Base-by-base conservation (phyloP, 345 rosid genomes). In the Hibiscus trionum region DNA sequence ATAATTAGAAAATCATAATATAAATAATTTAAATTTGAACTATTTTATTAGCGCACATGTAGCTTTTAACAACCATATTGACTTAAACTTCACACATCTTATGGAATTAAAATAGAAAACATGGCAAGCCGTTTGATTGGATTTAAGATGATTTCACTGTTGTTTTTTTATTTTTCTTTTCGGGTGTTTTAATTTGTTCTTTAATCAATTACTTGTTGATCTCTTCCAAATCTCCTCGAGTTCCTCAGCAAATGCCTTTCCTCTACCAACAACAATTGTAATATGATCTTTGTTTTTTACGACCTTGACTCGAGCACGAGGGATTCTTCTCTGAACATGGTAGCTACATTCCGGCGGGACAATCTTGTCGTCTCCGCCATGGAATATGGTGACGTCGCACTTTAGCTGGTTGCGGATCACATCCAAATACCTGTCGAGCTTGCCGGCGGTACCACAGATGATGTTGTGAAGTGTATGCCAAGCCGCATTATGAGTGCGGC, bases 401-500 rank as follows among this genome's bases (percentile, higher is more conserved):
- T 80, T 88, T 39, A 90, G 78, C 68, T 66, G 62, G 80, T 91
- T 86, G 9, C 86, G 83, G 67, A 93, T 86, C 4, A 78, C 75
- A 24, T 93, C 94, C 29, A 93, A 70, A 82, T 96, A 96, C 24
- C 80, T 80, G 4, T 93, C 99, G 14, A 96, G 83, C 79, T 89
- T 89, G 77, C 88, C 82, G 55, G 91, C 99, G 0, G 89, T 82
- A 42, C 99, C 99, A 69, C 86, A 96, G 4, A 96, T 91, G 24
- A 96, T 85, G 86, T 96, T 96, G 90, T 96, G 99, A 26, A 96
- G 84, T 3, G 99, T 93, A 75, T 96, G 99, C 99, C 99, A 93
- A 1, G 96, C 93, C 3, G 99, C 91, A 11, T 88, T 91, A 55
- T 90, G 96, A 47, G 98, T 93, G 84, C 93, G 99, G 82, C 97